Evolutionary conservation across 129 eudicot species (phyloP).

Genomic region (Artemisia argyi): DNA sequence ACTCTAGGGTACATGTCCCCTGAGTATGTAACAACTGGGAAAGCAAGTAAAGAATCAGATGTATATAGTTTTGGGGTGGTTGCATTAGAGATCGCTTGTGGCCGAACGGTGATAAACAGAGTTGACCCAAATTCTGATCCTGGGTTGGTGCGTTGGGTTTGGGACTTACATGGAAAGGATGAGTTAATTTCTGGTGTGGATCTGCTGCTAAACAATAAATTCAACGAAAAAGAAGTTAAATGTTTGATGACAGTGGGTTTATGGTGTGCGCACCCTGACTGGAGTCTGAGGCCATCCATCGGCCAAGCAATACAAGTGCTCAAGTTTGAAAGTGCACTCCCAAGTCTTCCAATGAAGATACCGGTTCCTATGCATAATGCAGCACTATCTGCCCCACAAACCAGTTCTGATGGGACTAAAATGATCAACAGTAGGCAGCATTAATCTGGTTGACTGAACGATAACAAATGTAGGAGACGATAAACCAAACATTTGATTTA

Average conservation of each 20-base stretch:
- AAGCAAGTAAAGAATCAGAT: slow-evolving; percentile 54
- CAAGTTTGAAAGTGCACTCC: slow-evolving; percentile 46
- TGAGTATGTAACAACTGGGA: slow-evolving; percentile 43
- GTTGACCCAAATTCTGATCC: not conserved
- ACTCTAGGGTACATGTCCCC: slow-evolving; percentile 62
- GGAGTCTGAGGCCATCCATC: slow-evolving; percentile 43
- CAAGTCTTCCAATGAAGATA: slow-evolving; percentile 37
- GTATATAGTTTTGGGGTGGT: slow-evolving; percentile 66
- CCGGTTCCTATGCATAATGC: slow-evolving; percentile 32
- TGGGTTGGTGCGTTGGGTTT: slow-evolving; percentile 40
- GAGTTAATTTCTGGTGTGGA: slow-evolving; percentile 38
- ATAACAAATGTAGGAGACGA: too few species aligned
- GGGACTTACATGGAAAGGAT: slow-evolving; percentile 39
- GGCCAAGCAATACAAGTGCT: slow-evolving; percentile 54
- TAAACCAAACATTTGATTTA: too few species aligned
- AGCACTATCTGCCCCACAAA: slow-evolving; percentile 1
- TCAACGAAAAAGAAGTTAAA: slow-evolving; percentile 31
- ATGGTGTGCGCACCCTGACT: slow-evolving; percentile 64
- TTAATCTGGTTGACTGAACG: too few species aligned
- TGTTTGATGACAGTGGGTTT: slow-evolving; percentile 50
- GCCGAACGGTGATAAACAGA: slow-evolving; percentile 26
- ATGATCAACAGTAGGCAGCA: slow-evolving; percentile 15
- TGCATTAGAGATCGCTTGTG: slow-evolving; percentile 44
- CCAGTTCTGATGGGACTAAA: slow-evolving; percentile 18
- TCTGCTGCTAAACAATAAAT: slow-evolving; percentile 9